Evolutionary conservation across 495 filamentous ascomycete species (phyloP), one percentile per base, ranked within the genome.

Genomic region (Penicillium lagena): DNA sequence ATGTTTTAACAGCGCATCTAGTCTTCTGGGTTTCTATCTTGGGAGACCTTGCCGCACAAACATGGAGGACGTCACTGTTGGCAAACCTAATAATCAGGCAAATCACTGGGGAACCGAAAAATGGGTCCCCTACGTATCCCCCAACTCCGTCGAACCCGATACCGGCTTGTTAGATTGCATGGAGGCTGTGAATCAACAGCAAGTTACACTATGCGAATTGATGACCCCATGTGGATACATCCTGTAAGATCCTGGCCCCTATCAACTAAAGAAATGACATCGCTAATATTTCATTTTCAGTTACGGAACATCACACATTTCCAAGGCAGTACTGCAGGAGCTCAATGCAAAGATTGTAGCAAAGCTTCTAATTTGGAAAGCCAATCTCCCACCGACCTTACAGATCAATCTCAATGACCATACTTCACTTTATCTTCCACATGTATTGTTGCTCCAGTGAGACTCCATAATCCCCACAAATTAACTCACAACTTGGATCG

Each of bases 401-500:
- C 45, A 49, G 12, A 43, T 66, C 22, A 37, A 61, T 27, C 33
- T 52, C 9, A 37, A 56, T 14, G 46, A 58, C 28, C 30, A 31
- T 8, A 38, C 34, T 2, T 17, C 45, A 7, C 46, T 45, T 2
- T 53, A 53, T 41, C 37, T 63, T 7, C 64, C 66, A 22, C 62
- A 68, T 40, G 49, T 64, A 12, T 32, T 66, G 5, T 30, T 60
- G 11, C 48, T 68, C 13, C 60, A 63, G 64, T 68, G 47, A 45
- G 56, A 35, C 36, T n/a, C n/a, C n/a, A n/a, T n/a, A n/a, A n/a
- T n/a, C n/a, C n/a, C n/a, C n/a, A n/a, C n/a, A n/a, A n/a, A n/a
- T n/a, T n/a, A n/a, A n/a, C n/a, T n/a, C n/a, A n/a, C n/a, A n/a
- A n/a, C n/a, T n/a, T n/a, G n/a, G n/a, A n/a, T n/a, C n/a, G n/a